Evolutionary conservation across 2,329 filamentous ascomycete species (phyloP).

Genomic region (Verticillium zaregamsianum): DNA sequence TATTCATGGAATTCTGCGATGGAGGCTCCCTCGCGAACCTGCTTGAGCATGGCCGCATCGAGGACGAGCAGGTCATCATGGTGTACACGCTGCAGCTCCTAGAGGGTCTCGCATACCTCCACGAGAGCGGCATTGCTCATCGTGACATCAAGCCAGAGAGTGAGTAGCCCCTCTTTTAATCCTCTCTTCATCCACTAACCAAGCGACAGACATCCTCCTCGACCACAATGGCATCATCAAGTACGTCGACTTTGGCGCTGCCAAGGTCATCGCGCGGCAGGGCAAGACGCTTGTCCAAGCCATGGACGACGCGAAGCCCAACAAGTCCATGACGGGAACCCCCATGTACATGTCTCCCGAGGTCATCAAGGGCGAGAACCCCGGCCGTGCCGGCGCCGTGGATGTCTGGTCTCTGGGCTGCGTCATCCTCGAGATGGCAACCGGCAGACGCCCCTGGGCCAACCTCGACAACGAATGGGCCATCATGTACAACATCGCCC

Average conservation of each 20-base stretch:
- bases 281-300: slow-evolving; percentile 77
- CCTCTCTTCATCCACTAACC: not conserved
- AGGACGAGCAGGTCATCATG: slow-evolving; percentile 96
- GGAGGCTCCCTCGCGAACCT: slow-evolving; percentile 87
- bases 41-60: slow-evolving; percentile 92
- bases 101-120: slow-evolving; percentile 89
- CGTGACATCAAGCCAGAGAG: slow-evolving; percentile 98
- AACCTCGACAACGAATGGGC: slow-evolving; percentile 98
- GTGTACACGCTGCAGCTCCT: slow-evolving; percentile 93
- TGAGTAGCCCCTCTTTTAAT: slow-evolving; percentile 39
- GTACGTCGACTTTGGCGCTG: slow-evolving; percentile 96
- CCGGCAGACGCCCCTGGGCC: slow-evolving; percentile 89
- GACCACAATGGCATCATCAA: slow-evolving; percentile 99
- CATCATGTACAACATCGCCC: slow-evolving; percentile 99
- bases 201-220: slow-evolving; percentile 73
- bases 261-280: slow-evolving; percentile 93
- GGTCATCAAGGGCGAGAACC: slow-evolving; percentile 86
- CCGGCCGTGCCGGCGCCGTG: slow-evolving; percentile 77
- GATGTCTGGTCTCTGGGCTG: slow-evolving; percentile 97
- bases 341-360: slow-evolving; percentile 99
- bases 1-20: slow-evolving; percentile 99
- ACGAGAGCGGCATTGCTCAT: slow-evolving; percentile 87
- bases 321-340: slow-evolving; percentile 94
- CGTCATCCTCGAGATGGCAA: slow-evolving; percentile 96
- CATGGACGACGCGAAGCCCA: slow-evolving; percentile 57